Percentiles rank a stretch among this genome's conserved stretches.
phyloP scores from a whole-genome alignment of 306 rosid genomes.

The Lagenaria siceraria region DNA sequence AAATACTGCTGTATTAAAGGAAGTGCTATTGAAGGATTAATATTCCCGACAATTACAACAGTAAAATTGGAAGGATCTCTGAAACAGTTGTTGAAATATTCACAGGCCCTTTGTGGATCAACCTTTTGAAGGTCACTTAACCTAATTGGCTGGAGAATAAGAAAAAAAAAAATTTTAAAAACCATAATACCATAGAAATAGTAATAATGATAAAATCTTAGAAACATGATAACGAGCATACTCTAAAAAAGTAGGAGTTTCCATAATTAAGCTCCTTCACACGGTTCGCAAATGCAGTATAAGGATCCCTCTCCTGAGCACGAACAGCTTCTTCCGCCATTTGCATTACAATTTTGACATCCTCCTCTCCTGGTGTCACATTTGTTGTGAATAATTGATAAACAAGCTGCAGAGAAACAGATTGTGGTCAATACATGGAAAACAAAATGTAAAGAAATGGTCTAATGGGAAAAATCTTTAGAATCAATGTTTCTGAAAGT shows the following conservation, averaged over 20 bases:
- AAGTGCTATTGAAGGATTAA: conserved; percentile 66
- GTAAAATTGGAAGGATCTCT: conserved; percentile 88
- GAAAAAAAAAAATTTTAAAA: conserved; percentile 8
- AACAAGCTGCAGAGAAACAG: conserved; percentile 53
- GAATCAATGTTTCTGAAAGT: neutral
- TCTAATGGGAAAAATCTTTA: neutral
- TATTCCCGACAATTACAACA: conserved; percentile 76
- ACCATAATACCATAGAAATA: neutral
- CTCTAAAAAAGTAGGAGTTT: conserved; percentile 90
- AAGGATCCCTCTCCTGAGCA: conserved; percentile 96
- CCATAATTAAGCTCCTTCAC: conserved; percentile 98
- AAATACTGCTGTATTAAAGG: conserved; percentile 87
- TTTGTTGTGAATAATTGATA: conserved; percentile 79
- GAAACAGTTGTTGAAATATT: conserved; percentile 86
- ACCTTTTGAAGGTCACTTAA: conserved; percentile 70
- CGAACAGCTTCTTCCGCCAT: conserved; percentile 95
- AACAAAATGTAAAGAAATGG: neutral
- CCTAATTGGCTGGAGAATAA: conserved; percentile 59
- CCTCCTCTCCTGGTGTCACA: conserved; percentile 71
- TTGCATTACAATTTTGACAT: conserved; percentile 92
- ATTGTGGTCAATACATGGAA: neutral
- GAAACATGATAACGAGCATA: conserved; percentile 17
- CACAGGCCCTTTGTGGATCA: conserved; percentile 84
- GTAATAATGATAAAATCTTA: neutral
- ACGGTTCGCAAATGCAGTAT: conserved; percentile 81